phyloP scores from a whole-genome alignment of 441 rosid species.

The Populus hybrid region DNA sequence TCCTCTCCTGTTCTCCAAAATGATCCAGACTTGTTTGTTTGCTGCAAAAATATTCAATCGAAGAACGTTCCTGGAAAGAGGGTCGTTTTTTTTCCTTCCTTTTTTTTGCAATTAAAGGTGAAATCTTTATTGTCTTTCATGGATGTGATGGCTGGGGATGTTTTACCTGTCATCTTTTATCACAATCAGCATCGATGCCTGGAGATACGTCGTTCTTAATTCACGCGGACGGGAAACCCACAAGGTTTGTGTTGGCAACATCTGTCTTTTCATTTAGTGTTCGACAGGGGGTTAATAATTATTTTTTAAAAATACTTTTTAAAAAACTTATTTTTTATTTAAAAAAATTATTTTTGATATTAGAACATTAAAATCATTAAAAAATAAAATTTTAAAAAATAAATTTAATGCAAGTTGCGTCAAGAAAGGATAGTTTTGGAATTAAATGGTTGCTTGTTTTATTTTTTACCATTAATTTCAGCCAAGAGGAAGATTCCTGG shows the following conservation, averaged over 20 bases:
- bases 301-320: no score
- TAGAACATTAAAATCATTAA: no score
- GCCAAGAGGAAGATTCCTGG: constrained; percentile 31
- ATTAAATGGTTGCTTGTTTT: background rate
- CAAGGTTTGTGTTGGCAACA: no score
- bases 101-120: background rate
- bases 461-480: no score
- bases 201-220: background rate
- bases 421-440: background rate
- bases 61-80: constrained; percentile 21
- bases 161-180: background rate
- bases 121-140: background rate
- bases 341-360: no score
- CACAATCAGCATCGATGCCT: background rate
- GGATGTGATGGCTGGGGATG: background rate
- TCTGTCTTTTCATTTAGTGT: no score
- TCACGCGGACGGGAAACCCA: no score
- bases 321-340: no score
- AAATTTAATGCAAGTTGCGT: no score
- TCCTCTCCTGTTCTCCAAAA: background rate
- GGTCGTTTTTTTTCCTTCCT: background rate
- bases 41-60: background rate
- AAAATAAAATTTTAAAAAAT: no score
- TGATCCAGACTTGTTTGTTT: background rate
- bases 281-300: no score